Evolutionary conservation across 2,329 filamentous ascomycete genomes (phyloP), one percentile per base, ranked within the genome.

Genomic region (Arthrobotrys megalospora): DNA sequence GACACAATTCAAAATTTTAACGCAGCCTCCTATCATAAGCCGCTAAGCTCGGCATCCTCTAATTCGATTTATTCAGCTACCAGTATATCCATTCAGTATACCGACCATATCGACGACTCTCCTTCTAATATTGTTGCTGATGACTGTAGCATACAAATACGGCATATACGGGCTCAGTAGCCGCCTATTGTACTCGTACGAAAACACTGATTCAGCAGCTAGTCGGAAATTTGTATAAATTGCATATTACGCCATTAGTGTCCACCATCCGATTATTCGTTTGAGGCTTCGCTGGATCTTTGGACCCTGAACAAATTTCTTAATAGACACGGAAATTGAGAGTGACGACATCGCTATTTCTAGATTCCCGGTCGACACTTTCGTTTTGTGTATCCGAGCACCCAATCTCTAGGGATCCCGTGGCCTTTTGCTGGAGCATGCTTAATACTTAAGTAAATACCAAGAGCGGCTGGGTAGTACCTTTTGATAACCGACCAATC

Each of bases 241-340:
- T 58, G 24, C 50, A 47, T 64, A 76, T 65, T 70, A 70, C 65
- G 65, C 64, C 65, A 69, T 69, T 70, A 8, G 34, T 63, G 70
- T 28, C 48, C 45, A 28, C 47, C 16, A 60, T 38, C 11, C 50
- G 16, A 62, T 50, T 63, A 43, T 60, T 36, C 24, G 12, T 34
- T 67, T 60, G 28, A 45, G 43, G 66, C 48, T 50, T 48, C 14
- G 19, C 69, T 66, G 43, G 19, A 60, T n/a, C 34, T 32, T 43
- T 48, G 52, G 50, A 77, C 73, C 66, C 60, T 66, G 58, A 62
- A 66, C 28, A 71, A 71, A 71, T 77, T 24, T 77, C 60, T 66
- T 58, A 24, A 21, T 66, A 24, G 11, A 19, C 28, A 32, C 73
- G 65, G 65, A 77, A 71, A 77, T 77, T 77, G 50, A 36, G 11